Conservation (phyloP, 192 early-diverging fungal species). For the Coemansia sp. region DNA sequence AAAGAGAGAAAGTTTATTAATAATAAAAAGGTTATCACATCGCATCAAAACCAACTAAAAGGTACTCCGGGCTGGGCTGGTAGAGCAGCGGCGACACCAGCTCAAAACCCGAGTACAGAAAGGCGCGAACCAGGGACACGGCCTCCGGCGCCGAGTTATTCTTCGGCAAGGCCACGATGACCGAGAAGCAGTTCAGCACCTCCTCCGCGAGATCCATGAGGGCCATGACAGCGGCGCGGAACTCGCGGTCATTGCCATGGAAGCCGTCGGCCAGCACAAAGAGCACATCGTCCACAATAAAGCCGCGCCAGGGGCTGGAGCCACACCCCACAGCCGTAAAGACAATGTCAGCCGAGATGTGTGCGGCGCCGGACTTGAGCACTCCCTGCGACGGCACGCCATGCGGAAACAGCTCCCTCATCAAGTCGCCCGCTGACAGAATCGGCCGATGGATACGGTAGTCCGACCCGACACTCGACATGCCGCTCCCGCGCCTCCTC, state of each 20-base stretch:
- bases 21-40: slow-evolving; percentile 23
- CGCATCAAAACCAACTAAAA: slow-evolving; percentile 60
- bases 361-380: slow-evolving; percentile 23
- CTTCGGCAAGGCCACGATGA: slow-evolving; percentile 43
- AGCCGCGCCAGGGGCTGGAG: slow-evolving; percentile 38
- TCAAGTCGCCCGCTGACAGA: slow-evolving; percentile 28
- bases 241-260: slow-evolving; percentile 24
- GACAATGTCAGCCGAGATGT: slow-evolving; percentile 21
- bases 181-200: slow-evolving; percentile 29
- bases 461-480: not conserved
- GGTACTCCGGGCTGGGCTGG: slow-evolving; percentile 55
- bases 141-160: slow-evolving; percentile 8
- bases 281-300: slow-evolving; percentile 38
- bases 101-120: slow-evolving; percentile 66
- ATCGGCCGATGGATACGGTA: not conserved
- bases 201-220: slow-evolving; percentile 56
- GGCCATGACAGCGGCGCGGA: slow-evolving; percentile 45
- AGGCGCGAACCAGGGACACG: slow-evolving; percentile 57
- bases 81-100: slow-evolving; percentile 58
- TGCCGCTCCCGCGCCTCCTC: not conserved
- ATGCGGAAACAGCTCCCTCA: slow-evolving; percentile 38
- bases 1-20: slow-evolving; percentile 7
- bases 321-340: slow-evolving; percentile 17
- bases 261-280: slow-evolving; percentile 33
- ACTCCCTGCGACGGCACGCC: slow-evolving; percentile 49